Percentiles rank a stretch among this genome's conserved stretches.
phyloP scores from a whole-genome alignment of 352 stramenopile genomes.

The Globisporangium parvum region DNA sequence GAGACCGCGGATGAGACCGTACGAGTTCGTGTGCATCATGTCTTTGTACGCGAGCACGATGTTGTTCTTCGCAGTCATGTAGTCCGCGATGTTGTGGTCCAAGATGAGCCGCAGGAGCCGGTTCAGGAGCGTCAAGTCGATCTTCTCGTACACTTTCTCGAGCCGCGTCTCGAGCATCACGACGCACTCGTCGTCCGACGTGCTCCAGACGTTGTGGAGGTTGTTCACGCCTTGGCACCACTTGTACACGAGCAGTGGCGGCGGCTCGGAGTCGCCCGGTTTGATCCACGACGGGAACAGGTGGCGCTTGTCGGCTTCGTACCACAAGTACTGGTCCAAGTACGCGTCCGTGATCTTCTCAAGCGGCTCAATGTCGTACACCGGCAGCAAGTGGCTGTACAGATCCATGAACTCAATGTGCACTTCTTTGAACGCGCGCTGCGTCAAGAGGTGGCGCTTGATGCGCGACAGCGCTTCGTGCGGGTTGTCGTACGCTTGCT shows the following conservation, averaged over 20 bases:
- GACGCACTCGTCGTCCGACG: conserved; percentile 96
- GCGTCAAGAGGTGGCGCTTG: conserved; percentile 98
- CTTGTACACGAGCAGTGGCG: conserved; percentile 99
- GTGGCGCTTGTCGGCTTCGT: conserved; percentile 99
- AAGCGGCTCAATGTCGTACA: conserved; percentile 99
- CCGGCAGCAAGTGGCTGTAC: conserved; percentile 98
- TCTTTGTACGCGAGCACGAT: conserved; percentile 98
- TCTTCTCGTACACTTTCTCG: conserved; percentile 99
- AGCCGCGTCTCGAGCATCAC: conserved; percentile 99
- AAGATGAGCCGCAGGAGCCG: conserved; percentile 97
- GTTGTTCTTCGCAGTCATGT: conserved; percentile 99
- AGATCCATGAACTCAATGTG: conserved; percentile 99
- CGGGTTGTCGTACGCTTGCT: conserved; percentile 99
- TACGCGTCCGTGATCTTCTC: conserved; percentile 99
- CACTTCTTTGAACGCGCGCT: conserved; percentile 99
- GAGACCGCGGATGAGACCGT: conserved; percentile 97
- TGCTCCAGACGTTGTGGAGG: conserved; percentile 97
- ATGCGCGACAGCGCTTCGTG: conserved; percentile 98
- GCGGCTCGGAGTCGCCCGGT: conserved; percentile 97
- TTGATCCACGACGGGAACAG: conserved; percentile 99
- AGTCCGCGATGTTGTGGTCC: conserved; percentile 99
- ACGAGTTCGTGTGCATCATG: conserved; percentile 99
- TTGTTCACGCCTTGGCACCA: conserved; percentile 99
- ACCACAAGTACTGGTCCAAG: conserved; percentile 99
- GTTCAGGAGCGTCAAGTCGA: conserved; percentile 99